Conservation (phyloP, 805 yeast genomes). For the Candida ulmi region DNA sequence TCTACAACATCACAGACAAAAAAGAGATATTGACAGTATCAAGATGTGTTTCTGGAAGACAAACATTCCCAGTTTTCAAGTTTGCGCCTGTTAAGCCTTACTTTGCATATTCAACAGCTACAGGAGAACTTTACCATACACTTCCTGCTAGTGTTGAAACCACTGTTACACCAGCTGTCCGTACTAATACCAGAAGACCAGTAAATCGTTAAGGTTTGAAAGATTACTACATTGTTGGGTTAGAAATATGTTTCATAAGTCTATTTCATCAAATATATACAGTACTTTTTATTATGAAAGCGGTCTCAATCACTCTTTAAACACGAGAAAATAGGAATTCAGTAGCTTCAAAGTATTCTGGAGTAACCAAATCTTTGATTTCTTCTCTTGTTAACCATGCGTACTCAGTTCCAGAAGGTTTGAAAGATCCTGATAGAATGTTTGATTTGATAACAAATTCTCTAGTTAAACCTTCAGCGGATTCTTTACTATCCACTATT, state of each 20-base stretch:
- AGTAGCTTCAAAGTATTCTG: slow-evolving; percentile 51
- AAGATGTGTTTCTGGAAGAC: slow-evolving; percentile 13
- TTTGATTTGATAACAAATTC: slow-evolving; percentile 84
- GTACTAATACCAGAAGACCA: too few relatives aligned
- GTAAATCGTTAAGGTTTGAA: too few relatives aligned
- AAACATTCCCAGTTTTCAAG: slow-evolving; percentile 21
- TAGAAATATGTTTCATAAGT: not conserved
- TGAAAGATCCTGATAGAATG: slow-evolving; percentile 78
- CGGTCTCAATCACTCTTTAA: slow-evolving; percentile 1
- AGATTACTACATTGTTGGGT: too few relatives aligned
- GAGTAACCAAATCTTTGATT: slow-evolving; percentile 45
- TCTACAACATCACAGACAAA: slow-evolving; percentile 29
- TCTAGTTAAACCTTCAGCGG: slow-evolving; percentile 25
- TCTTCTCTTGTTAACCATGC: slow-evolving; percentile 88
- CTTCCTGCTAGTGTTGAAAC: too few relatives aligned
- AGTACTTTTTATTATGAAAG: not conserved
- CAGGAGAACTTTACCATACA: slow-evolving; percentile 12
- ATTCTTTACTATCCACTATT: slow-evolving; percentile 12
- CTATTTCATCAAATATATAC: not conserved
- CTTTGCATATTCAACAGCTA: slow-evolving; percentile 24
- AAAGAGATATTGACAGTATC: slow-evolving; percentile 18
- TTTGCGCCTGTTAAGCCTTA: slow-evolving; percentile 27
- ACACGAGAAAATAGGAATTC: slow-evolving; percentile 32
- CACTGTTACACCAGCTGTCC: too few relatives aligned
- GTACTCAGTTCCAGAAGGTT: slow-evolving; percentile 40